Base-by-base conservation (phyloP, 2,329 filamentous ascomycete genomes). In the Exophiala mesophila region DNA sequence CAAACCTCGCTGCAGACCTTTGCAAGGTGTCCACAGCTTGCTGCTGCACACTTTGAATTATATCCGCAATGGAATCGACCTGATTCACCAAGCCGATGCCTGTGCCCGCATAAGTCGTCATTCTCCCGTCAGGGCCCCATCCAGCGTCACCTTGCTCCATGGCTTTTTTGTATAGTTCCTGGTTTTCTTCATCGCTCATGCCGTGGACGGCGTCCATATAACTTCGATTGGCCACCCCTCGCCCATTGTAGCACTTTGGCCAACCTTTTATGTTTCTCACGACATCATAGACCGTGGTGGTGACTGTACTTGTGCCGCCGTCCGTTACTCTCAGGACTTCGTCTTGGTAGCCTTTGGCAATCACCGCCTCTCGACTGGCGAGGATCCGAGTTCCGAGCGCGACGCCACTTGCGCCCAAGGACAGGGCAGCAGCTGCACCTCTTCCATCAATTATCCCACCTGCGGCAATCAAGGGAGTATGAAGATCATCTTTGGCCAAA, bases 301-400 rank as follows among this genome's bases (percentile, higher is more conserved):
- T 57, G 10, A 68, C 65, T 0, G 75, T 79, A 19, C 50, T 68
- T 20, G 66, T 57, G 0, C 74, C 76, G 1, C 76, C 76, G 56
- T 79, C 76, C 1, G 47, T 61, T 1, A 68, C 69, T 4, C 64
- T 55, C 1, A 78, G 40, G 0, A 78, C 62, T 41, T 72, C 73
- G 12, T 68, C 48, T 49, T 64, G 65, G 50, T 78, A 78, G 0
- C 73, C 75, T 26, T 59, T 59, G 1, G 70, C 56, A 18, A 79
- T 66, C 20, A 61, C 63, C 2, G 71, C 68, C 55, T 78, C 74
- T 0, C 56, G 52, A 3, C 63, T 58, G 1, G 77, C 78, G 1
- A 85, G 68, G 43, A 83, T 80, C 5, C 79, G 69, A 1, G 82
- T 85, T 0, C 82, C 82, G 66, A 85, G 69, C 0, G 70, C 76